A percentile compares a stretch with the other conserved stretches of the same genome.
Conservation (phyloP, 73 alveolate genomes). For the Breviolum minutum region DNA sequence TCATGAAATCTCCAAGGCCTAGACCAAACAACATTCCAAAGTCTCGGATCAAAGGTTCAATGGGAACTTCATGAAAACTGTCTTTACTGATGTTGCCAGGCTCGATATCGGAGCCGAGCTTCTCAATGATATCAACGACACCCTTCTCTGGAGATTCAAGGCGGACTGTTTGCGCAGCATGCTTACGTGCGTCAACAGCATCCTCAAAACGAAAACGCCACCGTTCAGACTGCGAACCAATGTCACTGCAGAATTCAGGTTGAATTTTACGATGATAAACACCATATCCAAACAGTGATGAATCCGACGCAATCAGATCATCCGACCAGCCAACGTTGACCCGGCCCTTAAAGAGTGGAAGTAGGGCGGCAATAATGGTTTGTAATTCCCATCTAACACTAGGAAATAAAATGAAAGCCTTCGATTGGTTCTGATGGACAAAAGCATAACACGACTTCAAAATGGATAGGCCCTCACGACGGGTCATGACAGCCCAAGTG, state of each 20-base stretch:
- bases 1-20: neutral
- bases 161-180: neutral
- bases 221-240: constrained; percentile 3
- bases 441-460: constrained; percentile 18
- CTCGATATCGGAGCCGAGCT: neutral
- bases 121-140: neutral
- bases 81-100: neutral
- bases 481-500: constrained; percentile 94
- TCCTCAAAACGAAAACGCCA: constrained; percentile 50
- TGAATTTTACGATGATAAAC: neutral
- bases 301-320: neutral
- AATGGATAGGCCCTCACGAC: constrained; percentile 98
- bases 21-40: constrained; percentile 2
- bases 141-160: neutral
- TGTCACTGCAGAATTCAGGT: neutral
- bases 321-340: constrained; percentile 3
- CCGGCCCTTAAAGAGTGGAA: neutral
- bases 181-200: constrained; percentile 8
- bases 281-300: constrained; percentile 24
- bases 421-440: neutral
- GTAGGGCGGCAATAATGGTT: neutral
- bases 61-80: neutral
- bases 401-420: neutral
- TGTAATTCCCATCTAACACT: neutral
- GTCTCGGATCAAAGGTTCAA: neutral